These are phyloP conservation scores for Passalora sequoiae DNA, from an alignment of 2,329 filamentous ascomycete genomes.

Conservation along the genomic window DNA sequence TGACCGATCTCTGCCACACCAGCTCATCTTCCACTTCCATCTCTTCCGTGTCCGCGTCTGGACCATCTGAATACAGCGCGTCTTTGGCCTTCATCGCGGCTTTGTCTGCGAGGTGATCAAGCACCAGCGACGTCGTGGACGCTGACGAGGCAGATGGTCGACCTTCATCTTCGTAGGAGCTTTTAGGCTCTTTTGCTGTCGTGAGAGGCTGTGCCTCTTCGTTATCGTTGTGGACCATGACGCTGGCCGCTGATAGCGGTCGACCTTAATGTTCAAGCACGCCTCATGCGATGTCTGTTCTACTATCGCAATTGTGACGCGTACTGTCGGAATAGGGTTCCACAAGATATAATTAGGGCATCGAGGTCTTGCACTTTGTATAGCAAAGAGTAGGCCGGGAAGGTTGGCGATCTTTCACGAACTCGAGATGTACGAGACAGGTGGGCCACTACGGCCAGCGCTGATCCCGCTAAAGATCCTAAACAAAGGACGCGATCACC, in stretches of 20 bases:
- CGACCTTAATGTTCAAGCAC: background rate
- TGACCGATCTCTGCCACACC: slow-evolving; percentile 37
- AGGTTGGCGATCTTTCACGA: background rate
- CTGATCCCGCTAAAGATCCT: background rate
- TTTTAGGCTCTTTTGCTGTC: slow-evolving; percentile 30
- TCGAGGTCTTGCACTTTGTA: too few species aligned
- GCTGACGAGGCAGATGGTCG: slow-evolving; percentile 61
- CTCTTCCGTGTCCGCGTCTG: slow-evolving; percentile 33
- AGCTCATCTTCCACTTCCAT: slow-evolving; percentile 49
- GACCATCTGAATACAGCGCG: slow-evolving; percentile 37
- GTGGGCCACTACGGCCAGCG: background rate
- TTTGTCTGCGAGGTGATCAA: slow-evolving; percentile 66
- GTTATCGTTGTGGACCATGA: slow-evolving; percentile 27
- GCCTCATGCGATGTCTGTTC: background rate
- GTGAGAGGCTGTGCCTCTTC: slow-evolving; percentile 46
- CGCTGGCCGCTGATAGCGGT: background rate
- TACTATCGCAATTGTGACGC: background rate
- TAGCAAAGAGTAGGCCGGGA: too few species aligned
- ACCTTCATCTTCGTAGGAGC: slow-evolving; percentile 33
- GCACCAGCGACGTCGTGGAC: slow-evolving; percentile 78
- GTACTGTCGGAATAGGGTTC: too few species aligned
- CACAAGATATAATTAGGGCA: too few species aligned
- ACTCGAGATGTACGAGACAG: background rate
- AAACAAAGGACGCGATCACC: background rate
- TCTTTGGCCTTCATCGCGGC: slow-evolving; percentile 43